Evolutionary conservation across 2,329 filamentous ascomycete genomes (phyloP).

Genomic region (Graphilbum fragrans): DNA sequence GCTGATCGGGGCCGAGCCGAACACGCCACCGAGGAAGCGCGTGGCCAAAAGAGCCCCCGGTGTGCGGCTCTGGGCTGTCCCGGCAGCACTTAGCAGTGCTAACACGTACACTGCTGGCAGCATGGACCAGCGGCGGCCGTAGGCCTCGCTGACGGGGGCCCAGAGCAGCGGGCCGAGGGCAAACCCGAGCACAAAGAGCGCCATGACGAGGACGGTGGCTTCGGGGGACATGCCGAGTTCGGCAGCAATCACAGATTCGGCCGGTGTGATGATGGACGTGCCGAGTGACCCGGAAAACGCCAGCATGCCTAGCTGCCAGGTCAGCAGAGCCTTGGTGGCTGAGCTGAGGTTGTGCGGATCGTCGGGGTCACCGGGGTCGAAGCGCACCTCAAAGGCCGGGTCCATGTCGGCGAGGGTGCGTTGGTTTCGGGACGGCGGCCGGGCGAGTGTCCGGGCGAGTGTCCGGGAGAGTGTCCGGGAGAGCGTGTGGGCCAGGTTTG

Average conservation of each 20-base stretch:
- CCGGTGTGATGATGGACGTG: slow-evolving; percentile 37
- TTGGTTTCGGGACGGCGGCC: background rate
- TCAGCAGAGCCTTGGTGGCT: slow-evolving; percentile 32
- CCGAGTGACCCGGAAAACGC: slow-evolving; percentile 36
- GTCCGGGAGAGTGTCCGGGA: too few species aligned
- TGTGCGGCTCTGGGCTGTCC: slow-evolving; percentile 26
- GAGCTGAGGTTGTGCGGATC: slow-evolving; percentile 35
- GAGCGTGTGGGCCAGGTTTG: too few species aligned
- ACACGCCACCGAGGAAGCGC: slow-evolving; percentile 53
- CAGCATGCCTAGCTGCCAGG: slow-evolving; percentile 34
- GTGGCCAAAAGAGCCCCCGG: slow-evolving; percentile 49
- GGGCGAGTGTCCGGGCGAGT: background rate
- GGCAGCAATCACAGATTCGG: slow-evolving; percentile 25
- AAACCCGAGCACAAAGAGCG: slow-evolving; percentile 29
- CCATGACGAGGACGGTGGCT: slow-evolving; percentile 29
- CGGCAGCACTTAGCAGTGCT: slow-evolving; percentile 29
- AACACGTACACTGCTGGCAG: slow-evolving; percentile 27
- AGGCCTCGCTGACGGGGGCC: slow-evolving; percentile 30
- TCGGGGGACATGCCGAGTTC: slow-evolving; percentile 29
- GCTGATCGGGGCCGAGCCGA: slow-evolving; percentile 51
- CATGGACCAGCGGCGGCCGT: slow-evolving; percentile 30
- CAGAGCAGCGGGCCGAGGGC: slow-evolving; percentile 26
- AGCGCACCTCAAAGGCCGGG: slow-evolving; percentile 7
- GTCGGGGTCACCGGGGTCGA: slow-evolving; percentile 18
- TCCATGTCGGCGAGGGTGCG: slow-evolving; percentile 2